Percentiles rank a stretch among this genome's conserved stretches.
phyloP scores from a whole-genome alignment of 2,329 filamentous ascomycete genomes.

The Penicillium capsulatum region DNA sequence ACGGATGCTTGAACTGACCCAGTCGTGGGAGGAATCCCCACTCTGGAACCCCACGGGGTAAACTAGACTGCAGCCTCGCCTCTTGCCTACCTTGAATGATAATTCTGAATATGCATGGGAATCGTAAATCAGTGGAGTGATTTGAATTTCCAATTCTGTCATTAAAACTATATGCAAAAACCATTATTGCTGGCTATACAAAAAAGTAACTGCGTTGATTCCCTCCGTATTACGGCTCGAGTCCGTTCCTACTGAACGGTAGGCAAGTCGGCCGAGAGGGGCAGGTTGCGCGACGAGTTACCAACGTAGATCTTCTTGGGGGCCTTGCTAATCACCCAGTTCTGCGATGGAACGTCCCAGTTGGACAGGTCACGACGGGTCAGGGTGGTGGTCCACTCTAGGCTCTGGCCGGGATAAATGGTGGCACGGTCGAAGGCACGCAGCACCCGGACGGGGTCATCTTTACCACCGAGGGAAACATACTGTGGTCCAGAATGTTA shows the following conservation, averaged over 20 bases:
- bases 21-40: too few relatives aligned
- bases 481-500: conserved; percentile 48
- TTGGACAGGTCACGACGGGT: conserved; percentile 79
- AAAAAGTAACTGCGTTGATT: neutral
- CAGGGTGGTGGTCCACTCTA: conserved; percentile 63
- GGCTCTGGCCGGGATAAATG: conserved; percentile 65
- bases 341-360: conserved; percentile 75
- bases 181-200: conserved; percentile 4
- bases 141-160: neutral
- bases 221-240: neutral
- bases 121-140: too few relatives aligned
- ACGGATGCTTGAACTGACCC: too few relatives aligned
- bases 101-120: too few relatives aligned
- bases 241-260: conserved; percentile 18
- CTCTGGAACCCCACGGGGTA: too few relatives aligned
- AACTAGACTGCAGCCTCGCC: too few relatives aligned
- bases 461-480: conserved; percentile 71
- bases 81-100: too few relatives aligned
- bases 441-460: conserved; percentile 63
- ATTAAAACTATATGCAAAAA: conserved; percentile 7
- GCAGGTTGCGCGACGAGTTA: conserved; percentile 55
- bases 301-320: conserved; percentile 60
- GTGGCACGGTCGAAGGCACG: conserved; percentile 76
- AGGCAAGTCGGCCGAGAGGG: conserved; percentile 42
- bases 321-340: conserved; percentile 67